Evolutionary conservation across 768 basidiomycete genomes (phyloP), one percentile per base, ranked within the genome.

Genomic region (Collybia sordida): DNA sequence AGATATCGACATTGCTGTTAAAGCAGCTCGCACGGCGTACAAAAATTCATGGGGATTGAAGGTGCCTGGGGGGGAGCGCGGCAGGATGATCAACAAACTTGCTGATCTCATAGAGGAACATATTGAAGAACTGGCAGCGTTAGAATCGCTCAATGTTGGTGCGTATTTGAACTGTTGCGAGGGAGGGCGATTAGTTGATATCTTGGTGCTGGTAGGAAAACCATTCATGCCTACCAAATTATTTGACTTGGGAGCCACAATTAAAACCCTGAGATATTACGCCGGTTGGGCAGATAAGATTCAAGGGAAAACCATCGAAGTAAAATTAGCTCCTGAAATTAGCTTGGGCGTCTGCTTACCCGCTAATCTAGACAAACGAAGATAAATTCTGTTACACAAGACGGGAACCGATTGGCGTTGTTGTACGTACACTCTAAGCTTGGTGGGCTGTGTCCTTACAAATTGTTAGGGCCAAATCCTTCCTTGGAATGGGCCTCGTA

Each of bases 241-340:
- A 15, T 65, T 59, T 0, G 89, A 90, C 55, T 62, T 88, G 2
- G 58, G 60, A 0, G 66, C 66, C 46, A 65, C 78, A 0, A 73
- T 85, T 50, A 70, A 64, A 18, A 72, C 72, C 24, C 65, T 93
- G 56, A 74, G 81, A 27, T 96, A 95, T 71, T 98, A 88, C 59
- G 90, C 84, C 36, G 94, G 93, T 15, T 90, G 90, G 85, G 90
- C 92, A 18, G 93, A 94, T 72, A 96, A 95, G 71, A 69, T 88
- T 46, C 72, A 77, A 4, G 90, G 89, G 4, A 80, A 90, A 64
- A 83, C 82, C 6, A 83, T 92, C 63, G 89, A 93, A 64, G 72
- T 72, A 31, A 8, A 61, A 31, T 31, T 14, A 31, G 14, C 14
- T 14, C 31, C 3, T 11, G 3, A 31, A 7, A 31, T 14, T 4